Percentiles rank a stretch among this genome's conserved stretches.
Evolutionary conservation across 2,329 filamentous ascomycete genomes (phyloP).

Genomic region (Herpotrichia juniperi): DNA sequence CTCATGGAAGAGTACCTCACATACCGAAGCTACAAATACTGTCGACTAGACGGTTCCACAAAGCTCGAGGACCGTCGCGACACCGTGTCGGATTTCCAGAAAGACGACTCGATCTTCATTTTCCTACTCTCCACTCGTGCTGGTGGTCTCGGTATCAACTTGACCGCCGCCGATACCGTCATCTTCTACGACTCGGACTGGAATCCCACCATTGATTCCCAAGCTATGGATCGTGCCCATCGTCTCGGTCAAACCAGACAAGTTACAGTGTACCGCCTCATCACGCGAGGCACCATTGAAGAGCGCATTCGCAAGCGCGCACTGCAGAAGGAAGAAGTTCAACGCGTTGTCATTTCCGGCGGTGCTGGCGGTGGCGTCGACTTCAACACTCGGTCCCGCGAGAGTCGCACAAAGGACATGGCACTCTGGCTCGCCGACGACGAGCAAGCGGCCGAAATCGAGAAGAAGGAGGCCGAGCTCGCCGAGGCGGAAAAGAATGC

Average conservation of each 20-base stretch:
- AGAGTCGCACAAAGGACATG: conserved; percentile 97
- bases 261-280: conserved; percentile 96
- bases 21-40: conserved; percentile 99
- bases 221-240: conserved; percentile 99
- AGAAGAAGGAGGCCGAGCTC: conserved; percentile 87
- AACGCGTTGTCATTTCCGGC: conserved; percentile 93
- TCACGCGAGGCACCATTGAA: conserved; percentile 95
- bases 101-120: conserved; percentile 91
- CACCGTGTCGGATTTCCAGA: conserved; percentile 96
- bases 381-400: conserved; percentile 89
- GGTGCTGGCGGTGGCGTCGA: conserved; percentile 84
- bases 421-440: conserved; percentile 99
- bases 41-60: conserved; percentile 92
- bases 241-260: conserved; percentile 94
- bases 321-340: conserved; percentile 97
- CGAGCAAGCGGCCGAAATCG: conserved; percentile 92
- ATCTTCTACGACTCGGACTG: conserved; percentile 99
- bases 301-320: conserved; percentile 97
- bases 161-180: conserved; percentile 95
- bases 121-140: conserved; percentile 96
- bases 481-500: conserved; percentile 66
- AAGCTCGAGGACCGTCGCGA: conserved; percentile 97
- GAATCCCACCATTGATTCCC: conserved; percentile 98
- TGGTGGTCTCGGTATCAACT: conserved; percentile 96
- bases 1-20: conserved; percentile 99